These are phyloP conservation scores for Diaporthe capsici DNA, from an alignment of 2,329 filamentous ascomycete species.

Conservation along the genomic window DNA sequence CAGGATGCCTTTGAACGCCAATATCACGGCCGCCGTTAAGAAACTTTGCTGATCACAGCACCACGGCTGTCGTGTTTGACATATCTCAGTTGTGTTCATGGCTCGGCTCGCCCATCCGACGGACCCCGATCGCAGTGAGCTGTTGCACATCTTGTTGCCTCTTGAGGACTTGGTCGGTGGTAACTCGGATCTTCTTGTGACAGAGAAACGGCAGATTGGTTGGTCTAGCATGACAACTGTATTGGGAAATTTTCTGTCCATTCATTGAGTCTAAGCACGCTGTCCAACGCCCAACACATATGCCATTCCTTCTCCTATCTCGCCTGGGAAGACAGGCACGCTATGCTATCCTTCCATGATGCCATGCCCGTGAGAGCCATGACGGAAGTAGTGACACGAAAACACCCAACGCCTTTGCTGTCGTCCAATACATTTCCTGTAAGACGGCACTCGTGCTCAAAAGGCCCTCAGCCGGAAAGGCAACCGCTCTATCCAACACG, in stretches of 20 bases:
- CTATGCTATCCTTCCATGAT: constrained; percentile 25
- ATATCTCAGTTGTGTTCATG: constrained; percentile 33
- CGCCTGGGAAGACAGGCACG: constrained; percentile 11
- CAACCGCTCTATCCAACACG: background rate
- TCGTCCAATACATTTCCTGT: constrained; percentile 30
- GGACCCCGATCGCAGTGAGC: background rate
- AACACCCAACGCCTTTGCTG: constrained; percentile 23
- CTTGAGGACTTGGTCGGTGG: background rate
- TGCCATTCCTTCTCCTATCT: constrained; percentile 5
- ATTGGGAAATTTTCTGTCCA: background rate
- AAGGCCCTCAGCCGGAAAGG: constrained; percentile 2
- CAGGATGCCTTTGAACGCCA: constrained; percentile 12
- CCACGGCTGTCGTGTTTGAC: constrained; percentile 30
- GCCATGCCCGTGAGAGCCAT: constrained; percentile 21
- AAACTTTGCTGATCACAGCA: constrained; percentile 18
- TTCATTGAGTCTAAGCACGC: constrained; percentile 21
- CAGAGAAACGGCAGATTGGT: background rate
- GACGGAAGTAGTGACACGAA: constrained; percentile 29
- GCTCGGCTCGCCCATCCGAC: constrained; percentile 32
- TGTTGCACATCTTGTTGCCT: background rate
- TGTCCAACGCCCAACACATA: constrained; percentile 23
- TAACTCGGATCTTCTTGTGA: background rate
- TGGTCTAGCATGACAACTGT: background rate
- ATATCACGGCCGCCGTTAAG: constrained; percentile 6
- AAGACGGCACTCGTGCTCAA: constrained; percentile 22